Evolutionary conservation across 202 grass and related monocot species (phyloP), one percentile per base, ranked within the genome.

Genomic region (Carex arenaria): DNA sequence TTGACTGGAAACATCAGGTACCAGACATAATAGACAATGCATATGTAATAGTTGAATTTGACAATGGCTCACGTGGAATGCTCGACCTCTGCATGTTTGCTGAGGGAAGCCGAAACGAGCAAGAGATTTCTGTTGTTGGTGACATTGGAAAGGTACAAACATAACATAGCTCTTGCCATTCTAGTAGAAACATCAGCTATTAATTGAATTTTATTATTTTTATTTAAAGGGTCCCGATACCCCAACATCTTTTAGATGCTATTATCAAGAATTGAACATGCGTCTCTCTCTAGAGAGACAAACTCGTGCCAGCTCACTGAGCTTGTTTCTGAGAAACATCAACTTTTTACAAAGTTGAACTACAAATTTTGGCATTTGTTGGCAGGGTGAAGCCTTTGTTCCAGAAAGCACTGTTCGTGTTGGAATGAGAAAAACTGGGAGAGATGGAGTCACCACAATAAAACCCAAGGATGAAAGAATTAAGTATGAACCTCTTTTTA

Each of bases 1-100:
- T 59, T 19, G 30, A 59, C 15, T 19, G 45, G 45, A 59, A 59
- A 36, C 30, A 78, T 77, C 86, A 98, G 95, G 95, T 98, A 10
- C 95, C 95, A 9, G 92, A 95, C 89, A 98, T 98, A 79, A 98
- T 98, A 60, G 95, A 98, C 84, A 98, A 98, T 87, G 95, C 92
- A 62, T 98, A 89, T 72, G 95, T 98, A 52, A 94, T 98, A 53
- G 78, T 98, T 43, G 95, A 95, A 83, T 98, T 98, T 72, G 92
- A 94, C 84, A 94, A 93, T 90, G 95, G 89, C 10, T 93, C 90
- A 56, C 92, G 92, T 71, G 95, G 92, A 17, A 93, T 98, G 92
- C 92, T 98, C 81, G 92, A 98, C 65, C 89, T 98, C 62, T 98
- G 92, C 77, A 98, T 98, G 95, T 98, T 98, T 87, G 95, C 92